phyloP scores from a whole-genome alignment of 257 asterid species.

The Solanum clarkiae region DNA sequence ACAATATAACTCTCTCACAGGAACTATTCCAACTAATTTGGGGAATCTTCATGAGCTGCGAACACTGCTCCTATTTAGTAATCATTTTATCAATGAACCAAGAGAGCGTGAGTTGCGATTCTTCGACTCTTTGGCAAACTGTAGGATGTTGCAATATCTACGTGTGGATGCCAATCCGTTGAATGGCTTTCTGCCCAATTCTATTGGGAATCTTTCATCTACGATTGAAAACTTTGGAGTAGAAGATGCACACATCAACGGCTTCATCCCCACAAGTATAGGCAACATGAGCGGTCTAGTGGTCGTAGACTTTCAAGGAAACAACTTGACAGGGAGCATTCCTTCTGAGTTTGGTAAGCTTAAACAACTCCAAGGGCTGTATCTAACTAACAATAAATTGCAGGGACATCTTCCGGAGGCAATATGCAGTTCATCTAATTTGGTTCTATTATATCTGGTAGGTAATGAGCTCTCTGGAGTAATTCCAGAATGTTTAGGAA shows the following conservation, averaged over 20 bases:
- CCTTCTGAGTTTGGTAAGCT: no score
- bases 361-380: no score
- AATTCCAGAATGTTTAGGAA: conserved; percentile 20
- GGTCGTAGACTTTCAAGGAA: no score
- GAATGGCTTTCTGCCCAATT: no score
- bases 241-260: background rate
- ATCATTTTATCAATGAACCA: conserved; percentile 2
- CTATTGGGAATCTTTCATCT: no score
- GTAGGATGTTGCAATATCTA: no score
- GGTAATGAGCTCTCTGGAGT: conserved; percentile 15
- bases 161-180: no score
- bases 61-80: background rate
- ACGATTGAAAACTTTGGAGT: background rate
- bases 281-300: no score
- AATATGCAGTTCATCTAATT: conserved; percentile 6
- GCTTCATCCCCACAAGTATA: background rate
- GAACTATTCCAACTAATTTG: conserved; percentile 12
- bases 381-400: background rate
- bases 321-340: no score
- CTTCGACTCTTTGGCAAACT: no score
- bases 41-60: conserved; percentile 12
- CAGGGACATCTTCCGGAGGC: conserved; percentile 8
- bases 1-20: conserved; percentile 1
- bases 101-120: no score
- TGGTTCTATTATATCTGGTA: conserved; percentile 2